phyloP scores from a whole-genome alignment of 2,329 filamentous ascomycete species.

The Sarocladiaceae sp. region DNA sequence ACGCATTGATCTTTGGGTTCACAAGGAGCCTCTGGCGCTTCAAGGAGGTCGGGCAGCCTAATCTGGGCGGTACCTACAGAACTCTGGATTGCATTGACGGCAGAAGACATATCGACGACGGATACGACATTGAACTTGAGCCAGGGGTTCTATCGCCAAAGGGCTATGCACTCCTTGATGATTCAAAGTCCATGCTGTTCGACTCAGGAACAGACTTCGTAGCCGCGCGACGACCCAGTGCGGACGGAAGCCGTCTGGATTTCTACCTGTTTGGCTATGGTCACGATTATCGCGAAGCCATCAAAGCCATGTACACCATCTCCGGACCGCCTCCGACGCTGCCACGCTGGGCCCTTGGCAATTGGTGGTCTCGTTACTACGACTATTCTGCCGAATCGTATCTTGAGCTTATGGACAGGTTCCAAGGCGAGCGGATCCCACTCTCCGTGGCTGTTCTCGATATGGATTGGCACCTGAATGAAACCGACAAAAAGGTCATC shows the following conservation, averaged over 20 bases:
- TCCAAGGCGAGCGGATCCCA: constrained; percentile 43
- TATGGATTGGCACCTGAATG: constrained; percentile 60
- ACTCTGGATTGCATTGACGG: constrained; percentile 50
- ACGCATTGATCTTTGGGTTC: too few relatives aligned
- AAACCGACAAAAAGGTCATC: constrained; percentile 34
- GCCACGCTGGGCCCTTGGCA: constrained; percentile 53
- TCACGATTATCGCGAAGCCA: constrained; percentile 46
- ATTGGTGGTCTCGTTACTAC: constrained; percentile 62
- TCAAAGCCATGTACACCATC: constrained; percentile 46
- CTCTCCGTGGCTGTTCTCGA: constrained; percentile 55
- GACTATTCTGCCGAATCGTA: constrained; percentile 51
- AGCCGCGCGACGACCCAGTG: constrained; percentile 34
- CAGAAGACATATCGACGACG: too few relatives aligned
- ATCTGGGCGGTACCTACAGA: constrained; percentile 42
- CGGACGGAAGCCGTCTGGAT: constrained; percentile 47
- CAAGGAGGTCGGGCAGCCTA: constrained; percentile 32
- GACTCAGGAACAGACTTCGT: constrained; percentile 48
- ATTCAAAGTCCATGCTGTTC: constrained; percentile 52
- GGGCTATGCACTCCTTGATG: constrained; percentile 48
- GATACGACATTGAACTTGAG: constrained; percentile 39
- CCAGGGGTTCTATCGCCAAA: constrained; percentile 42
- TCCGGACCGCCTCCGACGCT: constrained; percentile 50
- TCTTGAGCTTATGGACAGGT: constrained; percentile 50
- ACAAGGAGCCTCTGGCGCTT: too few relatives aligned
- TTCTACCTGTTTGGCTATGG: constrained; percentile 56